A percentile compares a stretch with the other conserved stretches of the same genome.
Evolutionary conservation across 2,329 filamentous ascomycete genomes (phyloP).

Genomic region (Ascochyta koolunga): DNA sequence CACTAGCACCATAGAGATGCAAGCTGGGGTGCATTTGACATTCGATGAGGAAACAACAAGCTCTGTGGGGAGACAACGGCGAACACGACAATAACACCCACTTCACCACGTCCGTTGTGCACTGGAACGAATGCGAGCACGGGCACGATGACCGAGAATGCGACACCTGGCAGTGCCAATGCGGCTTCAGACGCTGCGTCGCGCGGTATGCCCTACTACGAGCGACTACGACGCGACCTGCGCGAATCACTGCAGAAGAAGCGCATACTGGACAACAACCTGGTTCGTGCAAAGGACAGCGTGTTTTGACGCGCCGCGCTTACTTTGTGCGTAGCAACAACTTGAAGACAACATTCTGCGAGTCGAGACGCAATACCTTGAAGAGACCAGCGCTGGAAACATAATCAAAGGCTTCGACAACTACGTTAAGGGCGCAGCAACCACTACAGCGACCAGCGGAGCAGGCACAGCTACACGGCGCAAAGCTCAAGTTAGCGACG

Average conservation of each 20-base stretch:
- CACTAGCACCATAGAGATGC: neutral
- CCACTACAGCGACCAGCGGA: conserved; percentile 58
- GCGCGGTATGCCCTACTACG: conserved; percentile 69
- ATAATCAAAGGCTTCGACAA: conserved; percentile 98
- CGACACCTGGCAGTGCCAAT: conserved; percentile 46
- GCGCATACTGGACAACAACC: conserved; percentile 64
- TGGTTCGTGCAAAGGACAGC: conserved; percentile 52
- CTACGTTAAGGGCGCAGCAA: conserved; percentile 88
- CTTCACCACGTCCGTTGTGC: neutral
- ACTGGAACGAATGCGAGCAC: neutral
- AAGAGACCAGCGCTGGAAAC: conserved; percentile 83
- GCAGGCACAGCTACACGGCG: conserved; percentile 60
- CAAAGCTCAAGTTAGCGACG: conserved; percentile 66
- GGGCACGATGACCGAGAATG: conserved; percentile 57
- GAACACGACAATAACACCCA: neutral
- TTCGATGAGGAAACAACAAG: conserved; percentile 1
- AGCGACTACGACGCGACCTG: conserved; percentile 71
- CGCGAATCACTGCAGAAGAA: conserved; percentile 71
- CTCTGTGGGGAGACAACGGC: neutral
- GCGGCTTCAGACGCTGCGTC: conserved; percentile 53
- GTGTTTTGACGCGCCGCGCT: conserved; percentile 17
- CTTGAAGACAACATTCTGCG: conserved; percentile 83
- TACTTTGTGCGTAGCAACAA: conserved; percentile 52
- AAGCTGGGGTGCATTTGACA: conserved; percentile 7
- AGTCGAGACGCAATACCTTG: conserved; percentile 86